These are phyloP conservation scores for Lyophyllum decastes DNA, from an alignment of 768 basidiomycete species.

Conservation along the genomic window DNA sequence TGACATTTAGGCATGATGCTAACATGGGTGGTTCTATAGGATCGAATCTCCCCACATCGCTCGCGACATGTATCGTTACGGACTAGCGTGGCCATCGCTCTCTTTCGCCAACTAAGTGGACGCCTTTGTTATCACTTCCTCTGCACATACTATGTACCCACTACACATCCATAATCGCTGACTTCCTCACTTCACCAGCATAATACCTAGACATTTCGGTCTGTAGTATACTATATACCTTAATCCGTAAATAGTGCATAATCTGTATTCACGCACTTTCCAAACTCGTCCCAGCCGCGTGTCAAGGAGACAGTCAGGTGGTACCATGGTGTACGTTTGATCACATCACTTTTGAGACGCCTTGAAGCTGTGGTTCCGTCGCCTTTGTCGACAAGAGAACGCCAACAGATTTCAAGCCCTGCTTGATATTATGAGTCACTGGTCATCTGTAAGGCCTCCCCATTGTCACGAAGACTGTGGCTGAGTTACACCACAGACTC, in stretches of 20 bases:
- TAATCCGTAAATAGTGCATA: background rate
- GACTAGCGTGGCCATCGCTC: background rate
- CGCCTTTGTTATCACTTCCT: background rate
- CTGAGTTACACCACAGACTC: no score
- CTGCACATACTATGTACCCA: background rate
- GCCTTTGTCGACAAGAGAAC: no score
- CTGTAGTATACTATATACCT: background rate
- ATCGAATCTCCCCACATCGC: constrained; percentile 15
- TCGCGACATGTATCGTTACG: constrained; percentile 12
- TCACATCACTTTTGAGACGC: no score
- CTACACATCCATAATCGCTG: background rate
- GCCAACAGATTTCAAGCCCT: no score
- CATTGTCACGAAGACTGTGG: no score
- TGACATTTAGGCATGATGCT: background rate
- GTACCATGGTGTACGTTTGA: background rate
- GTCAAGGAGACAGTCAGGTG: background rate
- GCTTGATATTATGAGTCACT: no score
- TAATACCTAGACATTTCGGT: background rate
- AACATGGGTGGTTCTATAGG: constrained; percentile 6
- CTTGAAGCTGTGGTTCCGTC: no score
- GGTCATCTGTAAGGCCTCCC: no score
- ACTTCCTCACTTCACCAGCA: background rate
- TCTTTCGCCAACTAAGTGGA: background rate
- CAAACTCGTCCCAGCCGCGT: no score
- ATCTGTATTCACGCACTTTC: background rate